Evolutionary conservation across 495 filamentous ascomycete genomes (phyloP).

Genomic region (Emericellopsis terricola): DNA sequence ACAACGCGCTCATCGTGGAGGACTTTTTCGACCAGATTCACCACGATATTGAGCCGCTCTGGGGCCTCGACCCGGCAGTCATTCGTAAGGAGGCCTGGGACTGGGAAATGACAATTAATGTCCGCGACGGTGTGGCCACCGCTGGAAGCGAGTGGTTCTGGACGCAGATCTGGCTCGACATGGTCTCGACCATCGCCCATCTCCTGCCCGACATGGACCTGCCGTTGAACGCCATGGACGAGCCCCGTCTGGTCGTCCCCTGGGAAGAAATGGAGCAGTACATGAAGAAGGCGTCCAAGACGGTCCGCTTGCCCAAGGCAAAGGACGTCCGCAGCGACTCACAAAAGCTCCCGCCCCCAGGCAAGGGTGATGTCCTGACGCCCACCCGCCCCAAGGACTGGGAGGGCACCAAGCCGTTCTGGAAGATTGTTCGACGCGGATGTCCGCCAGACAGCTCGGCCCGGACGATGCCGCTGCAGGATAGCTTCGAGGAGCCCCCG

Average conservation of each 20-base stretch:
- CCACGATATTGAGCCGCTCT: slow-evolving; percentile 54
- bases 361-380: slow-evolving; percentile 10
- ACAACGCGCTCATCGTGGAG: slow-evolving; percentile 44
- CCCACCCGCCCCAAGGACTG: slow-evolving; percentile 15
- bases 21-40: slow-evolving; percentile 57
- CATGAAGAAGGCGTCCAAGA: slow-evolving; percentile 33
- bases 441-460: slow-evolving; percentile 43
- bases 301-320: slow-evolving; percentile 19
- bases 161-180: slow-evolving; percentile 38
- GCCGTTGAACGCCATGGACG: slow-evolving; percentile 50
- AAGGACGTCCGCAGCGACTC: slow-evolving; percentile 15
- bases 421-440: slow-evolving; percentile 40
- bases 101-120: slow-evolving; percentile 39
- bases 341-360: slow-evolving; percentile 11
- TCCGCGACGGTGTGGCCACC: slow-evolving; percentile 38
- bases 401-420: slow-evolving; percentile 35
- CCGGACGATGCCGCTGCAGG: slow-evolving; percentile 22
- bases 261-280: slow-evolving; percentile 45
- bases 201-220: slow-evolving; percentile 56
- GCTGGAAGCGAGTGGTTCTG: slow-evolving; percentile 41
- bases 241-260: slow-evolving; percentile 45
- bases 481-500: slow-evolving; percentile 20
- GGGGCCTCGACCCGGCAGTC: slow-evolving; percentile 36
- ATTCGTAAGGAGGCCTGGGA: slow-evolving; percentile 36
- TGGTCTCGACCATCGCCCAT: slow-evolving; percentile 38